phyloP scores from a whole-genome alignment of 1,284 basidiomycete genomes.

The Sparassis latifolia region DNA sequence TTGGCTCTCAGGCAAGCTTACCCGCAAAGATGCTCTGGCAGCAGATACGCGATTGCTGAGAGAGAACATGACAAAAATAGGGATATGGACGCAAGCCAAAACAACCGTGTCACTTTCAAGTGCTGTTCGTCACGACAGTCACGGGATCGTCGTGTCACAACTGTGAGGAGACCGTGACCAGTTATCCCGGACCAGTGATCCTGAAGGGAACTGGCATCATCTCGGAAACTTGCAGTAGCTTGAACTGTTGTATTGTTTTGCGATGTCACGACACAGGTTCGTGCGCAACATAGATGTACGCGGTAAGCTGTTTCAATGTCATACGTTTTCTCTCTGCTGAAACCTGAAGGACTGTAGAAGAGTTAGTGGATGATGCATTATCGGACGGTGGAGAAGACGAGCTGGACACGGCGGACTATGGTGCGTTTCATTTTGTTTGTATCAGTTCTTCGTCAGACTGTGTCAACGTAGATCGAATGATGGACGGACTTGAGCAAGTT shows the following conservation, averaged over 20 bases:
- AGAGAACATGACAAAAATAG: background rate
- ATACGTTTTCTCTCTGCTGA: slow-evolving; percentile 1
- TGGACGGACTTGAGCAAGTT: slow-evolving; percentile 62
- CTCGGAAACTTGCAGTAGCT: too few relatives aligned
- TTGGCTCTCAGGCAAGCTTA: background rate
- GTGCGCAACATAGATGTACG: slow-evolving; percentile 86
- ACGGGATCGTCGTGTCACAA: too few relatives aligned
- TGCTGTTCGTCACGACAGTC: background rate
- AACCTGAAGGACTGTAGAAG: slow-evolving; percentile 41
- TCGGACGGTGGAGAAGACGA: slow-evolving; percentile 62
- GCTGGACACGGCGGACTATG: slow-evolving; percentile 64
- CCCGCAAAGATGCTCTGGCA: slow-evolving; percentile 2
- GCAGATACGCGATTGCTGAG: background rate
- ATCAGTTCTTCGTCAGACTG: too few relatives aligned
- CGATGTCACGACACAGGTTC: slow-evolving; percentile 86
- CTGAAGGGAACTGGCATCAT: too few relatives aligned
- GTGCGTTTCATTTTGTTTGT: slow-evolving; percentile 28
- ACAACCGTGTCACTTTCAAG: slow-evolving; percentile 2
- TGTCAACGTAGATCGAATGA: slow-evolving; percentile 57
- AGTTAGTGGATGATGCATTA: slow-evolving; percentile 66
- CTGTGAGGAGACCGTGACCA: too few relatives aligned
- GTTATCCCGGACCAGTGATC: too few relatives aligned
- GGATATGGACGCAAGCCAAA: background rate
- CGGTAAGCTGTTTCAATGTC: slow-evolving; percentile 39
- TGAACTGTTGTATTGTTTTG: slow-evolving; percentile 10